phyloP scores from a whole-genome alignment of 177 flowering plant genomes.

The Vitis hybrid region DNA sequence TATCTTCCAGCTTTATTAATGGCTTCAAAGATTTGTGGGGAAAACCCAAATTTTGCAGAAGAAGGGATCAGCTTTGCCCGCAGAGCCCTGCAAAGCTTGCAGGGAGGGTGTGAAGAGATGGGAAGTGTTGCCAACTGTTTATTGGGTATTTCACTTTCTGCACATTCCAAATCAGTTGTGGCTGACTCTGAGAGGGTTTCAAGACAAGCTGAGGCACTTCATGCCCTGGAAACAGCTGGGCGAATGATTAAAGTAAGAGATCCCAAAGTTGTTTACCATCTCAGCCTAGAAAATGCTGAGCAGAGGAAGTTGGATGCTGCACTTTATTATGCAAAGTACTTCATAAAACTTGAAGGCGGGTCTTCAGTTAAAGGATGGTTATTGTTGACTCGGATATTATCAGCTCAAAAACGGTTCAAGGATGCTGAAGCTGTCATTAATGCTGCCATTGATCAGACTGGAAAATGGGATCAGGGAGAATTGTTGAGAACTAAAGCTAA shows the following conservation, averaged over 20 bases:
- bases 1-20: constrained; percentile 46
- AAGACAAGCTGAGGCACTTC: constrained; percentile 62
- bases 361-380: constrained; percentile 55
- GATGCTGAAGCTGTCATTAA: constrained; percentile 74
- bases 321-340: constrained; percentile 67
- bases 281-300: constrained; percentile 83
- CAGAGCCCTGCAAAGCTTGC: constrained; percentile 30
- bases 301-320: constrained; percentile 83
- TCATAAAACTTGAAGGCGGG: constrained; percentile 65
- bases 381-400: constrained; percentile 73
- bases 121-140: constrained; percentile 48
- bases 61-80: constrained; percentile 62
- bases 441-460: constrained; percentile 84
- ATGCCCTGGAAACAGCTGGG: constrained; percentile 59
- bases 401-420: constrained; percentile 71
- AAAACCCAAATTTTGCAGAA: constrained; percentile 34
- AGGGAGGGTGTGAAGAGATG: constrained; percentile 43
- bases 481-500: constrained; percentile 77
- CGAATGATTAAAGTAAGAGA: constrained; percentile 39
- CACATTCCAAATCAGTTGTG: constrained; percentile 40
- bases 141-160: constrained; percentile 57
- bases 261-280: constrained; percentile 51
- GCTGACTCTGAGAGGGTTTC: constrained; percentile 56
- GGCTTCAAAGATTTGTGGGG: constrained; percentile 77
- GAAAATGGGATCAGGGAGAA: constrained; percentile 83